Conservation (phyloP, 441 rosid species). For the Gossypium gossypioides region DNA sequence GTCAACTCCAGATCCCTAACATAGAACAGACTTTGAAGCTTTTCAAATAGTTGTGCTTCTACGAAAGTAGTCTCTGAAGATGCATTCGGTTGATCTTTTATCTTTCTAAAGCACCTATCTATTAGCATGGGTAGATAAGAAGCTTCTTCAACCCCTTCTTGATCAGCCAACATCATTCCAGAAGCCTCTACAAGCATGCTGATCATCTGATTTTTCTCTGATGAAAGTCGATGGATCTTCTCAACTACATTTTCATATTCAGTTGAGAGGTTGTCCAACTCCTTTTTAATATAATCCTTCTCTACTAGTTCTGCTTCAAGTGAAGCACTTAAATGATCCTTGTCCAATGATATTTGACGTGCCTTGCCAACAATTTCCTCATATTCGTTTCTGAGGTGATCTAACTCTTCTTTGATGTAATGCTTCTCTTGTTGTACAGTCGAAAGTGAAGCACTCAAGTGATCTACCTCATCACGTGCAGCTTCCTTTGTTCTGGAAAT, state of each 20-base stretch:
- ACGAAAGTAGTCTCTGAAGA: slow-evolving; percentile 28
- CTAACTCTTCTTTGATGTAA: slow-evolving; percentile 8
- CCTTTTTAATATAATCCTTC: slow-evolving; percentile 44
- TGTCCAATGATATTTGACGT: slow-evolving; percentile 2
- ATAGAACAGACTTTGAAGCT: slow-evolving; percentile 60
- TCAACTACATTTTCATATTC: slow-evolving; percentile 37
- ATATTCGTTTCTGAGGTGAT: neutral
- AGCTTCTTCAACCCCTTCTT: slow-evolving; percentile 24
- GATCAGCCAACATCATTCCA: slow-evolving; percentile 35
- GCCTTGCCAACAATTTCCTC: slow-evolving; percentile 3
- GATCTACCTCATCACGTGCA: slow-evolving; percentile 31
- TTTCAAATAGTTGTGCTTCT: slow-evolving; percentile 40
- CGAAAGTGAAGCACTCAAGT: slow-evolving; percentile 1
- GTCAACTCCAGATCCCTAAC: slow-evolving; percentile 48
- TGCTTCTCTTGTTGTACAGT: slow-evolving; percentile 14
- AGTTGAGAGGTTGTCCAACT: slow-evolving; percentile 33
- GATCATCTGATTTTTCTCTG: slow-evolving; percentile 54
- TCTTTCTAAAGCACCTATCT: slow-evolving; percentile 46
- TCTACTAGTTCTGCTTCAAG: slow-evolving; percentile 55
- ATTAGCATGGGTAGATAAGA: slow-evolving; percentile 34
- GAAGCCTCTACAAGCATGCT: slow-evolving; percentile 46
- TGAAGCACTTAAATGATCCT: slow-evolving; percentile 44
- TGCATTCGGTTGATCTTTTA: slow-evolving; percentile 34
- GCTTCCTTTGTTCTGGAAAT: slow-evolving; percentile 34
- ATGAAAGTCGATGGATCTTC: slow-evolving; percentile 32